Evolutionary conservation across 2,329 filamentous ascomycete species (phyloP), one percentile per base, ranked within the genome.

Genomic region (Ophiostoma piceae): DNA sequence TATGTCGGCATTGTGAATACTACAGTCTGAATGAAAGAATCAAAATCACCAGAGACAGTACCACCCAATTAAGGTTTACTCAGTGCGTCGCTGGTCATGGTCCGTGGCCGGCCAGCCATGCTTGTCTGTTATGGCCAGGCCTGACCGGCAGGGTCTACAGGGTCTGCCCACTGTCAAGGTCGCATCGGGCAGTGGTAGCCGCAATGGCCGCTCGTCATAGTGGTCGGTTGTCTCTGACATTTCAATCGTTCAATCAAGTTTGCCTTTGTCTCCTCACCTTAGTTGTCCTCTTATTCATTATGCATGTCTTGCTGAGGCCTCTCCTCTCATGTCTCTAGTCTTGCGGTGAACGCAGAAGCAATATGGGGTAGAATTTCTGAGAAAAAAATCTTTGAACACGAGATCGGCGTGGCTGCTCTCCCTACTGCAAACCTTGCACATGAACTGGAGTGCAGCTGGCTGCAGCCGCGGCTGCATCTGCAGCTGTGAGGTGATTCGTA

Each of bases 301-400:
- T 37, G 32, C 29, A 64, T 64, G 60, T 64, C 60, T 64, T 64
- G 12, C 14, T 64, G 60, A 64, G 32, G 60, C 60, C 60, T 64
- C 60, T 39, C 29, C 16, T 37, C 29, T 35, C 16, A 4, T 64
- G 60, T 64, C 60, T 64, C 60, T 62, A 62, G 29, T 35, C 29
- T 62, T 62, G 29, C 57, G 16, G 29, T 62, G 26, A 32, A 35
- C 7, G 35, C 14, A 29, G 39, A 62, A 32, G 19, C 6, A 57
- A 57, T 60, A 41, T 8, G 4, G 8, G n/a, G 3, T 6, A 57
- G 14, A 29, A 6, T 26, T 1, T 29, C 8, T 9, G 14, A 7
- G 12, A 29, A 60, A 12, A 60, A 1, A 60, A 29, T 47, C 5
- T 47, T 16, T 16, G 16, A 26, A 57, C 26, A 57, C 51, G 51